A percentile compares a stretch with the other conserved stretches of the same genome.
phyloP scores from a whole-genome alignment of 108 stramenopile species.

The Pinguiococcus pyrenoidosus region DNA sequence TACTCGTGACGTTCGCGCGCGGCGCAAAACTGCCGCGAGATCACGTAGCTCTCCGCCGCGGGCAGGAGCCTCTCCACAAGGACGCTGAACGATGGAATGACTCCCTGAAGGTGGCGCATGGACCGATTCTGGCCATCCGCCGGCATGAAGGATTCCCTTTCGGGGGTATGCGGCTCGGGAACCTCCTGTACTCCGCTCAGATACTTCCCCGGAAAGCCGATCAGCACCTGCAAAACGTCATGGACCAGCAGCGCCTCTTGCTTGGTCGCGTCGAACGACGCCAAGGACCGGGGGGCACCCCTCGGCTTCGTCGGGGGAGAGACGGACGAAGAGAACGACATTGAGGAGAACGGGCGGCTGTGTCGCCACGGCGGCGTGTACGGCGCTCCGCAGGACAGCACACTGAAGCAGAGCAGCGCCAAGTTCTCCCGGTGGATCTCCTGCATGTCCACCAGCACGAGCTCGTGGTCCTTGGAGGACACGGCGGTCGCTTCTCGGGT shows the following conservation, averaged over 20 bases:
- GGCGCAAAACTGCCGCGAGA: slow-evolving; percentile 50
- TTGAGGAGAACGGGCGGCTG: too few relatives aligned
- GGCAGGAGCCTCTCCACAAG: slow-evolving; percentile 54
- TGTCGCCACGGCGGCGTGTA: too few relatives aligned
- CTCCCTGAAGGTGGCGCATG: not conserved
- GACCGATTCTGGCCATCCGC: not conserved
- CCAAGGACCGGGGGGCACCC: too few relatives aligned
- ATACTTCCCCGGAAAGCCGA: slow-evolving; percentile 9
- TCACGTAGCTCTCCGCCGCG: slow-evolving; percentile 47
- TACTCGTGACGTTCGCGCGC: slow-evolving; percentile 54
- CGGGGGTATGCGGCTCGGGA: not conserved
- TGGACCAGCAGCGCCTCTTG: slow-evolving; percentile 16
- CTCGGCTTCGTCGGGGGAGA: too few relatives aligned
- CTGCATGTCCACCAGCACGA: too few relatives aligned
- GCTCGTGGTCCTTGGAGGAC: too few relatives aligned
- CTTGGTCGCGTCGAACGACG: slow-evolving; percentile 1
- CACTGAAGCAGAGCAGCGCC: too few relatives aligned
- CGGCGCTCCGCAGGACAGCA: too few relatives aligned
- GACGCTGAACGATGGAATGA: slow-evolving; percentile 42
- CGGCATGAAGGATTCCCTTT: not conserved
- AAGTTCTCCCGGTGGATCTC: too few relatives aligned
- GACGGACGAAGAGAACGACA: too few relatives aligned
- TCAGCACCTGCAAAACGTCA: slow-evolving; percentile 13
- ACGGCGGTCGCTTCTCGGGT: too few relatives aligned
- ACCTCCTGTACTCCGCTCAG: not conserved